A percentile compares a stretch with the other conserved stretches of the same genome.
Conservation (phyloP, 2,329 filamentous ascomycete species). For the Diaporthe citriasiana region DNA sequence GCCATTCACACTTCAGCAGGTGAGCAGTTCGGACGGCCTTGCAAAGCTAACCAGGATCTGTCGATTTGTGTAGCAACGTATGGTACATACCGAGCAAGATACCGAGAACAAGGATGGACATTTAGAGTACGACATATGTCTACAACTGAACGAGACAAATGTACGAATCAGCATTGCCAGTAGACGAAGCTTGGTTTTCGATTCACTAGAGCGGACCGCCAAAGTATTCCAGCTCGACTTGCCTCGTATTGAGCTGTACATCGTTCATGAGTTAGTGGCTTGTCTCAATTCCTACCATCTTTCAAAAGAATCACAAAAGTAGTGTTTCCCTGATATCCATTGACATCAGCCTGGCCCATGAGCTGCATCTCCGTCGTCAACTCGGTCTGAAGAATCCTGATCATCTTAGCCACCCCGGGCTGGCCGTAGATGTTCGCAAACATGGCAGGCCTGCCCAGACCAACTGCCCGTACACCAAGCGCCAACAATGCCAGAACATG, state of each 20-base stretch:
- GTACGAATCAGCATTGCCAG: neutral
- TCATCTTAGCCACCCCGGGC: slow-evolving; percentile 5
- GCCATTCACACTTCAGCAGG: neutral
- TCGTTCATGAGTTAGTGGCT: neutral
- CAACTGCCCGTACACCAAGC: slow-evolving; percentile 61
- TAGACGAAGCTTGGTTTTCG: neutral
- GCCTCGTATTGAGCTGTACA: neutral
- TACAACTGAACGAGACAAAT: neutral
- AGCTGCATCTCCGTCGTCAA: slow-evolving; percentile 12
- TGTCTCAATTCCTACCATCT: neutral
- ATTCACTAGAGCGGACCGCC: neutral
- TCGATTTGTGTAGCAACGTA: neutral
- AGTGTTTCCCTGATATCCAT: neutral
- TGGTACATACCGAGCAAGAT: too few species aligned
- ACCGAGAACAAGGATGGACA: neutral
- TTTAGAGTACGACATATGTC: neutral
- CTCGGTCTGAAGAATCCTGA: neutral
- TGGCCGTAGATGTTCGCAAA: slow-evolving; percentile 4
- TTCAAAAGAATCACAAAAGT: neutral
- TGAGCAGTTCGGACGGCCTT: neutral
- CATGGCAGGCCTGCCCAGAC: slow-evolving; percentile 52
- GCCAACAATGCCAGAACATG: slow-evolving; percentile 63
- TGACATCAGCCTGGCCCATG: neutral
- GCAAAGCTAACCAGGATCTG: neutral
- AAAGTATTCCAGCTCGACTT: slow-evolving; percentile 17